Evolutionary conservation across 2,329 filamentous ascomycete genomes (phyloP).

Genomic region (Penicillium nordicum): DNA sequence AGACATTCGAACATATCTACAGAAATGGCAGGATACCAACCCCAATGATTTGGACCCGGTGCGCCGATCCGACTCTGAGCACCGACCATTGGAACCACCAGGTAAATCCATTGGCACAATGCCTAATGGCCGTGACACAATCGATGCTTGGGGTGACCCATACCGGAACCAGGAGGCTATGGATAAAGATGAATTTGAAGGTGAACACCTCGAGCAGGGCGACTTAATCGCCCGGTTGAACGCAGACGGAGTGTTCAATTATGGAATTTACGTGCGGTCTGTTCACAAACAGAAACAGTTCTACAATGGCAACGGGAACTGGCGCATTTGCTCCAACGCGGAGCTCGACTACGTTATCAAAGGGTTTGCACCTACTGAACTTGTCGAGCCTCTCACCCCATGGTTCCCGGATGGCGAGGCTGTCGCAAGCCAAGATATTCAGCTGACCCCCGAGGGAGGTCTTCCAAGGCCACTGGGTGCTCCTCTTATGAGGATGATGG

Average conservation of each 20-base stretch:
- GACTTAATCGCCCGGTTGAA: conserved; percentile 39
- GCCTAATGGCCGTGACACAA: conserved; percentile 31
- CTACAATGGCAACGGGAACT: conserved; percentile 43
- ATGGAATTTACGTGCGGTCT: conserved; percentile 43
- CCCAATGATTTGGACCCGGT: conserved; percentile 31
- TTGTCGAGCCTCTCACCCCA: conserved; percentile 48
- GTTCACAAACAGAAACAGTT: conserved; percentile 43
- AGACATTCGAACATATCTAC: conserved; percentile 42
- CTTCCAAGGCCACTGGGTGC: conserved; percentile 40
- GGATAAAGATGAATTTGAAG: conserved; percentile 32
- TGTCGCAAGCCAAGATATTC: conserved; percentile 28
- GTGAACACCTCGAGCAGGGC: conserved; percentile 39
- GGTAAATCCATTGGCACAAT: conserved; percentile 31
- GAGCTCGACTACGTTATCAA: conserved; percentile 50
- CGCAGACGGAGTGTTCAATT: conserved; percentile 27
- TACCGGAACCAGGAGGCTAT: conserved; percentile 25
- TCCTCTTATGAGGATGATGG: conserved; percentile 35
- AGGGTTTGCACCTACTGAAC: conserved; percentile 45
- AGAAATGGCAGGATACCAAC: conserved; percentile 39
- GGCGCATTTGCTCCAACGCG: conserved; percentile 37
- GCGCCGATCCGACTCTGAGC: conserved; percentile 18
- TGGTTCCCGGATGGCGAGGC: conserved; percentile 47
- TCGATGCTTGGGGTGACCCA: conserved; percentile 28
- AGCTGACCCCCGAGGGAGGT: conserved; percentile 40
- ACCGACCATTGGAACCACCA: conserved; percentile 9